Base-by-base conservation (phyloP, 345 rosid genomes). In the Hypericum androsaemum region DNA sequence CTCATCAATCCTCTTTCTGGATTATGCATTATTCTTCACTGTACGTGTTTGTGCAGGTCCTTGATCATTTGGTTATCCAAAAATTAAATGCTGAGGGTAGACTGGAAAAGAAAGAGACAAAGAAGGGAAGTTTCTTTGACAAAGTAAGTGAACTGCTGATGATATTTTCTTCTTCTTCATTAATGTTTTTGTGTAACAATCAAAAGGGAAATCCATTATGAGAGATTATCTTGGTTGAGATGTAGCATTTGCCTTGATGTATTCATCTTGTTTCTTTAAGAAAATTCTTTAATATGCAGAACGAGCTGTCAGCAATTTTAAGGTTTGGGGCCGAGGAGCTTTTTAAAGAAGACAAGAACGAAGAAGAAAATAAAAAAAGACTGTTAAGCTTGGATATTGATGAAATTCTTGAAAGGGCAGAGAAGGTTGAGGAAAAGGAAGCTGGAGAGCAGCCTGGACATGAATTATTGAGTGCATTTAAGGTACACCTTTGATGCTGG, bases 291-390 rank as follows among this genome's bases (percentile, higher is more conserved):
- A 4, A 22, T 22, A 22, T 74, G 39, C 70, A 94, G 99, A 94
- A 94, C 54, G 99, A 94, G 77, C 80, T 94, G 43, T 94, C 99
- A 47, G 92, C 97, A 65, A 94, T 94, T 66, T 73, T 94, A 58
- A 86, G 99, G 73, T 94, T 94, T 71, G 99, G 97, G 45, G 97
- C 99, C 1, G 99, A 94, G 78, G 99, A 94, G 48, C 86, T 94
- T 59, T 88, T 88, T 64, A 94, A 94, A 75, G 99, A 88, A 58
- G 97, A 94, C 16, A 86, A 69, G 73, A 94, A 77, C 66, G 99
- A 94, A 53, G 99, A 94, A 71, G 97, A 94, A 77, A 86, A 86
- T 75, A 94, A 94, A 71, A 94, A 76, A 54, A 78, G 85, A 72
- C 74, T 94, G 40, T 73, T 88, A 54, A 72, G 88, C 60, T 79